Conservation (phyloP, 805 yeast genomes). For the Metschnikowia matae region DNA sequence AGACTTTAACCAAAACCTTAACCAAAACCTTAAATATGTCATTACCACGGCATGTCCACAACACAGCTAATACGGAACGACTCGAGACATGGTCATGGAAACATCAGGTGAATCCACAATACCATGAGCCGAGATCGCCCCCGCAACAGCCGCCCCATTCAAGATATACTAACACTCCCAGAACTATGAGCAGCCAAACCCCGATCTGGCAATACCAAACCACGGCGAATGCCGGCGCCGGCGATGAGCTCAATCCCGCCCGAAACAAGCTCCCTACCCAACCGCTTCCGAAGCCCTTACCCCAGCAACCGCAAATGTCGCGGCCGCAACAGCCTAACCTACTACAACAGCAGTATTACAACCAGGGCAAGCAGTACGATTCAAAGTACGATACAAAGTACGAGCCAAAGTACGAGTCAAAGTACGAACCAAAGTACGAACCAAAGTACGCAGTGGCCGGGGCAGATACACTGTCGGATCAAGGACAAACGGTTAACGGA, state of each 20-base stretch:
- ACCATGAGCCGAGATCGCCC: neutral
- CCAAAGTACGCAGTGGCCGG: neutral
- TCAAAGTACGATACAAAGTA: neutral
- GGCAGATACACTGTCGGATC: neutral
- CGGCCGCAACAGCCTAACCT: conserved; percentile 2
- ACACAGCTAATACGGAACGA: neutral
- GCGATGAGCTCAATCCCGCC: neutral
- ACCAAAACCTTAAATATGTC: no score
- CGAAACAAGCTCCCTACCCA: neutral
- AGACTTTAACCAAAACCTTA: no score
- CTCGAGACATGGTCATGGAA: neutral
- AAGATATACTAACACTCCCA: neutral
- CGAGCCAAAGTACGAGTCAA: neutral
- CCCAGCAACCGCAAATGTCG: conserved; percentile 1
- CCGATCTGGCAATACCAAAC: conserved; percentile 2
- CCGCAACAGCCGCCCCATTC: neutral
- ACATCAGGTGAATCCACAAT: no score
- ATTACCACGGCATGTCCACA: no score
- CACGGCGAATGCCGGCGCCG: neutral
- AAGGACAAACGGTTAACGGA: neutral
- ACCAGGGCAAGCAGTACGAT: neutral
- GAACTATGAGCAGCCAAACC: conserved; percentile 6
- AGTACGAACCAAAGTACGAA: neutral
- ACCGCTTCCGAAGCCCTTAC: conserved; percentile 2
- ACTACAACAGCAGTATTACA: conserved; percentile 3